Base-by-base conservation (phyloP, 371 early-diverging fungal genomes). In the Apophysomyces trapeziformis region DNA sequence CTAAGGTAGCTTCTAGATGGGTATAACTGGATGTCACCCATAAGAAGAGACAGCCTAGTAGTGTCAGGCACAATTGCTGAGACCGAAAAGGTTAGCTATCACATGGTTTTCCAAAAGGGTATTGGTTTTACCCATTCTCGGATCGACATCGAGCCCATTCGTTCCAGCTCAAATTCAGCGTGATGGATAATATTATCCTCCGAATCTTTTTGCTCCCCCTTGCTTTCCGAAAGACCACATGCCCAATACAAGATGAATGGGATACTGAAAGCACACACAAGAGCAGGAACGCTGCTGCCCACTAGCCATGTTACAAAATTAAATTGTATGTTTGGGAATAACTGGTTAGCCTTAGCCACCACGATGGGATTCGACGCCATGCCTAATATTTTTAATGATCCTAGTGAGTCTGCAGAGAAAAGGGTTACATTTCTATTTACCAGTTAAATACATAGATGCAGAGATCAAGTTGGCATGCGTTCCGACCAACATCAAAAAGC, bases 341-440 rank as follows among this genome's bases (percentile, higher is more conserved):
- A 66, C 37, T 73, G 69, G 8, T 66, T 68, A 0, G 87, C 86
- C 65, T 85, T 84, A 57, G 71, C 70, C n/a, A 85, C 65, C 0
- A 90, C 83, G 43, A 90, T 79, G 13, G 90, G 90, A 64, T 90
- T 90, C 1, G 89, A 80, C 1, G 90, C 90, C 88, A 89, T 90
- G 7, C 90, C 81, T 80, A 26, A 1, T 3, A 26, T 60, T 60
- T 37, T 44, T 43, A 43, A 60, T 1, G 35, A 39, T 26, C 32
- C 32, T 26, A 26, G 0, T 26, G 32, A 26, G 32, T 26, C 3
- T 26, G 3, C 32, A 26, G 2, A 1, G 32, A 3, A 26, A 26
- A 26, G 32, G 32, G 32, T 3, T 26, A 26, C 32, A 26, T 26
- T 26, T 26, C 32, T 26, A 26, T 26, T 69, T 69, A 75, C 81